Percentiles rank a stretch among this genome's conserved stretches.
Evolutionary conservation across 257 asterid genomes (phyloP).

Genomic region (Prunella vulgaris): DNA sequence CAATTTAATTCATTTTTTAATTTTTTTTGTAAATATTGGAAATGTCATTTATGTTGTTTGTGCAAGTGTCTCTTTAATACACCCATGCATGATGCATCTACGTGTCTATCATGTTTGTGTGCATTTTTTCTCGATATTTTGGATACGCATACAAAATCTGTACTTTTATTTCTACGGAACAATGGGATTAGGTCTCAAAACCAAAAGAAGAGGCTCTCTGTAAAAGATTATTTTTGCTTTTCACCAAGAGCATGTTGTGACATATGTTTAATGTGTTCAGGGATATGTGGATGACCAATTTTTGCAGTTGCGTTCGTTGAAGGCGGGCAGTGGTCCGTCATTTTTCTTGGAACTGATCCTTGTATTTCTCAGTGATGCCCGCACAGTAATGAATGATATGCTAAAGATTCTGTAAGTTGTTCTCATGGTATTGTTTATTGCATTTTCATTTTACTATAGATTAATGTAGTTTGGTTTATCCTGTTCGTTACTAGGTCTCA

Average conservation of each 20-base stretch:
- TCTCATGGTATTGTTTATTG: background rate
- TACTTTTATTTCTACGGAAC: background rate
- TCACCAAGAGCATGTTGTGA: background rate
- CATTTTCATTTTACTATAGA: background rate
- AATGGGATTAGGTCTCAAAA: background rate
- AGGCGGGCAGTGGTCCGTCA: constrained; percentile 25
- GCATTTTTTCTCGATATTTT: background rate
- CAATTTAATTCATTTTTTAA: no score
- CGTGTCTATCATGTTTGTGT: background rate
- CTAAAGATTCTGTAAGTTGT: constrained; percentile 27
- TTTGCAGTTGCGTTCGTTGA: constrained; percentile 27
- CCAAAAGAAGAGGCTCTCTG: background rate
- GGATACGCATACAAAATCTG: background rate
- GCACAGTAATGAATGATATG: constrained; percentile 16
- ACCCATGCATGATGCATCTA: background rate
- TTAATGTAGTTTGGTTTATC: background rate
- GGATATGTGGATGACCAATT: constrained; percentile 37
- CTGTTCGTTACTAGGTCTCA: constrained; percentile 26
- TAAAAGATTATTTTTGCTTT: background rate
- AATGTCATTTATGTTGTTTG: background rate
- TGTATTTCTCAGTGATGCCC: constrained; percentile 25
- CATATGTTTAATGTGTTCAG: constrained; percentile 22
- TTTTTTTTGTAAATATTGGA: background rate
- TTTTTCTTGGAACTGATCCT: constrained; percentile 38
- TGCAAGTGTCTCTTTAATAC: background rate